Conservation (phyloP, 306 rosid genomes). For the Dryas drummondii region DNA sequence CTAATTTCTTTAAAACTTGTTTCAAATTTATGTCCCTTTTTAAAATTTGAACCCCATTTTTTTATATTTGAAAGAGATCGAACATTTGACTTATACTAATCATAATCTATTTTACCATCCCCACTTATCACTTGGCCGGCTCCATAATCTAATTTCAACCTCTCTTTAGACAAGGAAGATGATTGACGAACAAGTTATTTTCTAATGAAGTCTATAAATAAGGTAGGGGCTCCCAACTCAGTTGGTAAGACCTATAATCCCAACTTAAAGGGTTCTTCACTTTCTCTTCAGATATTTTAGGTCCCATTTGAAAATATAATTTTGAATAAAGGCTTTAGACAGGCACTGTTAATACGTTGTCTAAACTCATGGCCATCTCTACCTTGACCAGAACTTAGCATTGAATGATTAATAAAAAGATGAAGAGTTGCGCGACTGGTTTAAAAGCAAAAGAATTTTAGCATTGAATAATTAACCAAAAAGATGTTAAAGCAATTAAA, state of each 20-base stretch:
- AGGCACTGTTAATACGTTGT: not conserved
- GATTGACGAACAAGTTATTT: not conserved
- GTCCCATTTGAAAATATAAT: not conserved
- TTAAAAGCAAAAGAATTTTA: not conserved
- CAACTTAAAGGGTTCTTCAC: not conserved
- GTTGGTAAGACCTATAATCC: not conserved
- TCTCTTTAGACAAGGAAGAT: too few species aligned
- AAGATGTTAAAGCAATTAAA: not conserved
- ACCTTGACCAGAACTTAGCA: not conserved
- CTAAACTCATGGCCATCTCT: not conserved
- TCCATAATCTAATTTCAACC: too few species aligned
- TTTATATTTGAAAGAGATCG: too few species aligned
- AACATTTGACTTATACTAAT: too few species aligned
- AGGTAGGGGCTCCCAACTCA: not conserved
- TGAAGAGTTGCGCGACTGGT: not conserved
- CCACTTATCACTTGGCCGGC: too few species aligned
- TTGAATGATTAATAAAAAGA: not conserved
- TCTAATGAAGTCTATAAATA: not conserved
- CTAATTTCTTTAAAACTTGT: too few species aligned
- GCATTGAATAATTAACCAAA: constrained; percentile 7
- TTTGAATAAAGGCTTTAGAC: not conserved
- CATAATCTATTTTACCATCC: too few species aligned
- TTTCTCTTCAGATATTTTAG: not conserved
- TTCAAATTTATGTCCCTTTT: too few species aligned
- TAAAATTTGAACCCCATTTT: too few species aligned